A percentile compares a stretch with the other conserved stretches of the same genome.
phyloP scores from a whole-genome alignment of 495 filamentous ascomycete genomes.

The Penicillium samsonianum region DNA sequence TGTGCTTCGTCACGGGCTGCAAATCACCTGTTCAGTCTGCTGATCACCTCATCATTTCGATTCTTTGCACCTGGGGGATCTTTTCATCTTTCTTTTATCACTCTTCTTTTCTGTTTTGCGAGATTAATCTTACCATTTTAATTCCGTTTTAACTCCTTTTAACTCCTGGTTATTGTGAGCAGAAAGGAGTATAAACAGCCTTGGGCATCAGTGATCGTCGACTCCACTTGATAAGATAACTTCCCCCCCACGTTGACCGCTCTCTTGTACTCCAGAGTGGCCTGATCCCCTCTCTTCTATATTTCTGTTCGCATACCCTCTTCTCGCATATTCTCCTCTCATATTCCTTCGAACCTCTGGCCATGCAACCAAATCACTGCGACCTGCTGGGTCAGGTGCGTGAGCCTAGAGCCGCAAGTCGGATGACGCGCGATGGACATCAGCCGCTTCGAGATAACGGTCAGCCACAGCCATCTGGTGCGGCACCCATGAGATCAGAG shows the following conservation, averaged over 20 bases:
- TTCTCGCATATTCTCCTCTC: not conserved
- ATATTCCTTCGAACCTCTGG: constrained; percentile 13
- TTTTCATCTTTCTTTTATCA: not conserved
- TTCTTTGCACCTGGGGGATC: not conserved
- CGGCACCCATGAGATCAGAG: constrained; percentile 48
- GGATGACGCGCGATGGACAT: constrained; percentile 44
- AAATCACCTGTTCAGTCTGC: constrained; percentile 33
- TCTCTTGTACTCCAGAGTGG: constrained; percentile 28
- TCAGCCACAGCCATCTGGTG: constrained; percentile 42
- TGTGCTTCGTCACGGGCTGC: constrained; percentile 22
- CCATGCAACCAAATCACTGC: constrained; percentile 51
- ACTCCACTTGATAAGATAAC: constrained; percentile 35
- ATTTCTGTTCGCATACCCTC: constrained; percentile 20
- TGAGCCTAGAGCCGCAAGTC: constrained; percentile 41
- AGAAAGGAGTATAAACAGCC: constrained; percentile 6
- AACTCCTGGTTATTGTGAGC: not conserved
- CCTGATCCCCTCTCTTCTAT: constrained; percentile 21
- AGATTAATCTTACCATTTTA: not conserved
- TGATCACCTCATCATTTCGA: constrained; percentile 32
- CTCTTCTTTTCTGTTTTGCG: not conserved
- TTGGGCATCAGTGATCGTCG: constrained; percentile 33
- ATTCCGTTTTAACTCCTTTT: not conserved
- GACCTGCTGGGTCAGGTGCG: constrained; percentile 49
- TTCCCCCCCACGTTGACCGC: constrained; percentile 35
- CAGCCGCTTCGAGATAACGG: constrained; percentile 35